Base-by-base conservation (phyloP, 345 rosid species). In the Reutealis trisperma region DNA sequence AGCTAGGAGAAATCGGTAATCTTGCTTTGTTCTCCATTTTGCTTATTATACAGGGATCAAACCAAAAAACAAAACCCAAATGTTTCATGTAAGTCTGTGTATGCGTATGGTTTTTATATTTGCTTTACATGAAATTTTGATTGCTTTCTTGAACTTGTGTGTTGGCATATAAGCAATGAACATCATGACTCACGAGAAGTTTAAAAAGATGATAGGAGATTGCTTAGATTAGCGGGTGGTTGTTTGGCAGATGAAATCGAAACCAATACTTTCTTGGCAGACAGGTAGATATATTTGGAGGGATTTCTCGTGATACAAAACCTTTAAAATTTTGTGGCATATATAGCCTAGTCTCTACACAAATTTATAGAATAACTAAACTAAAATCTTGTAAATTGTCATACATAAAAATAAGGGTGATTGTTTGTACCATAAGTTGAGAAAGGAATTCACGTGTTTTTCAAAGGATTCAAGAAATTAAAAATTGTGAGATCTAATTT, bases 301-400 rank as follows among this genome's bases (percentile, higher is more conserved):
- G 70, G 83, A 71, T 82, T 79, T 83, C 91, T 47, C 83, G 91
- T 88, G 89, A 83, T 69, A 1, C 71, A 44, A 65, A 60, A 64
- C 25, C 57, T 8, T 16, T 19, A 6, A 11, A n/a, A 62, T 51
- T n/a, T 47, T 63, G 75, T 61, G 75, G 44, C 15, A 10, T 55
- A n/a, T 3, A 24, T 14, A 63, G 70, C 8, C 52, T 21, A 60
- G 66, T 52, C 37, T 34, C 37, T 34, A 2, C 37, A 34, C 37
- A 34, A 2, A 34, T 34, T 34, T 34, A 2, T 34, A 34, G 3
- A 34, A 34, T 34, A 34, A 34, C 30, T 1, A 1, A 21, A 47
- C 2, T 9, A 62, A 62, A 62, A 54, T 54, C 21, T 18, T 16
- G 21, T 6, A 15, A 0, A 18, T 6, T 4, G 7, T 4, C 5